These are phyloP conservation scores for Arthrinium puccinioides DNA, from an alignment of 2,329 filamentous ascomycete species.

Conservation along the genomic window DNA sequence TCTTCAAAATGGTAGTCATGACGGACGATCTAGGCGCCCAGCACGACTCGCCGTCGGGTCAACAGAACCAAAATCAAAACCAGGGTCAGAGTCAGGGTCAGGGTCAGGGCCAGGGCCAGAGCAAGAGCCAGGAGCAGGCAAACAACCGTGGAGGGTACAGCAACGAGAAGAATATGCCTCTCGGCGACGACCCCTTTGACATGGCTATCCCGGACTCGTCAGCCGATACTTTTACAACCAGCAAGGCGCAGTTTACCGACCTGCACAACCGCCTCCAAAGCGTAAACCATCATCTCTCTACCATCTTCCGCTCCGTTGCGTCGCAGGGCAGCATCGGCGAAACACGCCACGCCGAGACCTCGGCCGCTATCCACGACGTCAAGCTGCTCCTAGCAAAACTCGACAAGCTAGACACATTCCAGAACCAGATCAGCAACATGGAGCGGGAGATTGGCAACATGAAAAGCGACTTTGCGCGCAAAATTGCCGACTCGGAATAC, in stretches of 20 bases:
- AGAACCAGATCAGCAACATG: slow-evolving; percentile 41
- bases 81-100: slow-evolving; percentile 20
- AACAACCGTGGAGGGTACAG: slow-evolving; percentile 16
- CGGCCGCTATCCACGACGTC: slow-evolving; percentile 38
- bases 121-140: slow-evolving; percentile 4
- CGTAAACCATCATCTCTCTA: slow-evolving; percentile 60
- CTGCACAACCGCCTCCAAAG: slow-evolving; percentile 76
- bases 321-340: slow-evolving; percentile 43
- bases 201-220: slow-evolving; percentile 38
- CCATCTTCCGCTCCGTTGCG: slow-evolving; percentile 51
- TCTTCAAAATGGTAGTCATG: slow-evolving; percentile 78
- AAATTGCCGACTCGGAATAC: slow-evolving; percentile 42
- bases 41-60: slow-evolving; percentile 22
- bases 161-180: slow-evolving; percentile 11
- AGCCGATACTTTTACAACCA: slow-evolving; percentile 39
- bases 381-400: slow-evolving; percentile 35
- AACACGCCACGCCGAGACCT: slow-evolving; percentile 48
- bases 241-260: slow-evolving; percentile 66
- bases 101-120: slow-evolving; percentile 9
- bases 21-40: slow-evolving; percentile 38
- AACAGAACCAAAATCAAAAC: slow-evolving; percentile 26
- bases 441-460: slow-evolving; percentile 53
- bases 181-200: slow-evolving; percentile 26
- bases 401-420: slow-evolving; percentile 35
- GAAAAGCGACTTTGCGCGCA: slow-evolving; percentile 45